These are phyloP conservation scores for Kwoniella heveanensis DNA, from an alignment of 768 basidiomycete genomes.

Conservation along the genomic window DNA sequence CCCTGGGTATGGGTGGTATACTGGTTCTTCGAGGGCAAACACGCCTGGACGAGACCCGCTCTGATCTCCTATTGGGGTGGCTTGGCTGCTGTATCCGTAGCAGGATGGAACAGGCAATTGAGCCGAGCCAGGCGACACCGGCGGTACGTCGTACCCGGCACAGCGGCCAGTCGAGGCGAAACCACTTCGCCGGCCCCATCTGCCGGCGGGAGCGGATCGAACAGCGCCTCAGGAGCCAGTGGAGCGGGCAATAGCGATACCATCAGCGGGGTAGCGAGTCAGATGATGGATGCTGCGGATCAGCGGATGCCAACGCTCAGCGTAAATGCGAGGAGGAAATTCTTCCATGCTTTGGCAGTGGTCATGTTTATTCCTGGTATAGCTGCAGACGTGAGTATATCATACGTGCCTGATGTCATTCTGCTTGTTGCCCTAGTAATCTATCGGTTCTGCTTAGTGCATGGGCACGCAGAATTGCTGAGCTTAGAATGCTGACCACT, in stretches of 20 bases:
- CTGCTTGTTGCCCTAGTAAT: no score
- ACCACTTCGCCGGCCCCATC: background rate
- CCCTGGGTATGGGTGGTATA: conserved; percentile 85
- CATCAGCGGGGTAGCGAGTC: conserved; percentile 43
- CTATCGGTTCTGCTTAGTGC: no score
- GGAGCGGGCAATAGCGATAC: conserved; percentile 1
- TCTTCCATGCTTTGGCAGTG: conserved; percentile 93
- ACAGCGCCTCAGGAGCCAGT: conserved; percentile 48
- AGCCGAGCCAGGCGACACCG: conserved; percentile 73
- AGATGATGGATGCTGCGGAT: conserved; percentile 73
- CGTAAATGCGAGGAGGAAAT: conserved; percentile 90
- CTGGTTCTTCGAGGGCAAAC: conserved; percentile 74
- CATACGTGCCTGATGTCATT: no score
- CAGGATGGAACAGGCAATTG: conserved; percentile 91
- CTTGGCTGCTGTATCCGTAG: conserved; percentile 79
- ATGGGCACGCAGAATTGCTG: no score
- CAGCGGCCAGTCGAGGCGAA: conserved; percentile 10
- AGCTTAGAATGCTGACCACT: no score
- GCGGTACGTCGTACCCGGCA: conserved; percentile 49
- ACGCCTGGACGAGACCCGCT: conserved; percentile 74
- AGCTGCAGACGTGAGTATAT: conserved; percentile 75
- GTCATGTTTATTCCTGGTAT: conserved; percentile 96
- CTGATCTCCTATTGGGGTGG: conserved; percentile 83
- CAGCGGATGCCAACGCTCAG: conserved; percentile 86
- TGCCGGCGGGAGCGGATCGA: background rate